Evolutionary conservation across 2,329 filamentous ascomycete species (phyloP).

Genomic region (Bipolaris cookei): DNA sequence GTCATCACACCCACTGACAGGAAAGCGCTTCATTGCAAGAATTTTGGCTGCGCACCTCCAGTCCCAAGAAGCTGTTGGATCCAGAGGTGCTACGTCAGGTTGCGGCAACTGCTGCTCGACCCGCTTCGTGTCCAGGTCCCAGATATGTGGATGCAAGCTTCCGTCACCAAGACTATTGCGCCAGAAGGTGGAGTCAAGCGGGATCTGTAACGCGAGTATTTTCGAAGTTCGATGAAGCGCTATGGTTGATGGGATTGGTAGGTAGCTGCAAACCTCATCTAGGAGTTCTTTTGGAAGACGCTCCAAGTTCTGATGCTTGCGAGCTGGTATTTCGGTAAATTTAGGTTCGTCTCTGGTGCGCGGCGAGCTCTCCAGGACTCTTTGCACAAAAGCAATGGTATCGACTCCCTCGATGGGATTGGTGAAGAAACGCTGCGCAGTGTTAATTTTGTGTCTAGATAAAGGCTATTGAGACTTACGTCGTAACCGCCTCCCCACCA

Average conservation of each 20-base stretch:
- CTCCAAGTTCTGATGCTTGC: conserved; percentile 18
- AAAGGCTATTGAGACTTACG: conserved; percentile 11
- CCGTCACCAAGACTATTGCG: conserved; percentile 27
- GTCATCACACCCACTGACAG: conserved; percentile 15
- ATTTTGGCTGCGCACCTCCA: conserved; percentile 28
- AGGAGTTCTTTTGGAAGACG: conserved; percentile 27
- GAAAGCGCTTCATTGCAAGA: conserved; percentile 24
- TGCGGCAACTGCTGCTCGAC: conserved; percentile 13
- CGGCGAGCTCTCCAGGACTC: conserved; percentile 18
- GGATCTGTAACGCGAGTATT: conserved; percentile 23
- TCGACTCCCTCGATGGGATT: conserved; percentile 24
- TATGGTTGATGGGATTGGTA: conserved; percentile 24
- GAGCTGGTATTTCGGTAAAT: neutral
- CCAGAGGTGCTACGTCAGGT: neutral
- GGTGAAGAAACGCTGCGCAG: conserved; percentile 31
- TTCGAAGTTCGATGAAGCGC: conserved; percentile 30
- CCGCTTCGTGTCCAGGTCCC: conserved; percentile 30
- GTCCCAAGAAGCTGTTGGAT: conserved; percentile 15
- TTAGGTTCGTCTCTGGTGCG: neutral
- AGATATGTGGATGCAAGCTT: conserved; percentile 30
- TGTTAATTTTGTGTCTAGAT: neutral
- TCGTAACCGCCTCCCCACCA: conserved; percentile 38
- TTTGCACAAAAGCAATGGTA: conserved; percentile 16
- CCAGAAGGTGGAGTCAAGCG: conserved; percentile 37
- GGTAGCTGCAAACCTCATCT: conserved; percentile 21